A percentile compares a stretch with the other conserved stretches of the same genome.
These are phyloP conservation scores for Ramalina intermedia DNA, from an alignment of 495 filamentous ascomycete species.

Conservation along the genomic window DNA sequence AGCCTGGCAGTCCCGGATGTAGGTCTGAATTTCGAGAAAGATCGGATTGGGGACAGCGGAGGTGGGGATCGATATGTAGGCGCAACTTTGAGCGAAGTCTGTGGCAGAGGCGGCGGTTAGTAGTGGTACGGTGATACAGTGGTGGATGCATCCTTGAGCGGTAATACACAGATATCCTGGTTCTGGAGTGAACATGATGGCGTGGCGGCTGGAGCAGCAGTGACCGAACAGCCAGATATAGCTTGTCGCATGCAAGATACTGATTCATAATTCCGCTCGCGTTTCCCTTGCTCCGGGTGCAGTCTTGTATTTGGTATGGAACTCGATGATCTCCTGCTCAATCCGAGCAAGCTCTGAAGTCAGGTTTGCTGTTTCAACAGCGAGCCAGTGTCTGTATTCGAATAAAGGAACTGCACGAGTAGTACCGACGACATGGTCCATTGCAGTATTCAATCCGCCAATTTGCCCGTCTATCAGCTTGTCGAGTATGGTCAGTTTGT, in stretches of 20 bases:
- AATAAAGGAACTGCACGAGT: conserved; percentile 14
- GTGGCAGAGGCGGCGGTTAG: conserved; percentile 1
- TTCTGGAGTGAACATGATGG: background rate
- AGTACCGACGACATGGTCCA: conserved; percentile 10
- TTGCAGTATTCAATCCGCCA: conserved; percentile 4
- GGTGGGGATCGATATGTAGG: background rate
- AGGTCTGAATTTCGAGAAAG: background rate
- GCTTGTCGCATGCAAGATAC: background rate
- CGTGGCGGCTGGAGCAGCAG: background rate
- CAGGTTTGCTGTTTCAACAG: background rate
- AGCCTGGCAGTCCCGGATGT: background rate
- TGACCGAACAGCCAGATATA: background rate
- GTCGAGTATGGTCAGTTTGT: conserved; percentile 9
- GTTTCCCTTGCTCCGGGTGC: background rate
- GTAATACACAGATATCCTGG: background rate
- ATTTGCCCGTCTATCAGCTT: conserved; percentile 9
- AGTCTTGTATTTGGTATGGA: conserved; percentile 1
- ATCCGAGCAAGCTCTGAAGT: background rate
- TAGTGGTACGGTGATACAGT: background rate
- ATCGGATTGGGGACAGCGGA: background rate
- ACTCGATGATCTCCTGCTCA: conserved; percentile 6
- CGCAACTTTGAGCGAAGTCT: background rate
- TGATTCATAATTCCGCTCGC: background rate
- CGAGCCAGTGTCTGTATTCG: conserved; percentile 12
- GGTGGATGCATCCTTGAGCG: background rate